Conservation (phyloP, 257 asterid genomes). For the Forsythia suspensa region DNA sequence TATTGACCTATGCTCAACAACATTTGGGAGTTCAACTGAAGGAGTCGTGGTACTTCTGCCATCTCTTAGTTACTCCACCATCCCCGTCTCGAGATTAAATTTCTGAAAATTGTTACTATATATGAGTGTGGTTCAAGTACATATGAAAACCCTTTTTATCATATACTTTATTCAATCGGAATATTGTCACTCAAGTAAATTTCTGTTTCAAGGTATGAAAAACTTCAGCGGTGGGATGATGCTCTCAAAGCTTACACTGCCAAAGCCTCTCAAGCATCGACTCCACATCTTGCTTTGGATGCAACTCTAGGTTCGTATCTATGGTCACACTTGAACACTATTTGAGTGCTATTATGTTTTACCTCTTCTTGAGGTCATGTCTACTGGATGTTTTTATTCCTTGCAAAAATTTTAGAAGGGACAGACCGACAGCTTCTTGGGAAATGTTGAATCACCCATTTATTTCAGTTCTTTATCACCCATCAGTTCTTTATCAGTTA, state of each 20-base stretch:
- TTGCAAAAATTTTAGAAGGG: constrained; percentile 8
- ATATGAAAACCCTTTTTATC: neutral
- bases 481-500: too few species aligned
- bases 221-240: constrained; percentile 98
- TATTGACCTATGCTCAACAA: constrained; percentile 91
- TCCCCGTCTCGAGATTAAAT: constrained; percentile 13
- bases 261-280: constrained; percentile 84
- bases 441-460: neutral
- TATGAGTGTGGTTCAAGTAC: constrained; percentile 4
- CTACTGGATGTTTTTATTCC: constrained; percentile 12
- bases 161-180: neutral
- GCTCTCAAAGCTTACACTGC: constrained; percentile 98
- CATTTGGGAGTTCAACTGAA: constrained; percentile 91
- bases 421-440: neutral
- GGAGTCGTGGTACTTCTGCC: constrained; percentile 80
- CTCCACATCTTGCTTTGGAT: constrained; percentile 73
- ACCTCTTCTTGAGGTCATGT: neutral
- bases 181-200: constrained; percentile 19
- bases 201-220: constrained; percentile 78
- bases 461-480: neutral
- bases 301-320: constrained; percentile 87
- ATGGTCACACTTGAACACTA: constrained; percentile 17
- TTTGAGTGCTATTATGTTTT: neutral
- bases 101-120: neutral
- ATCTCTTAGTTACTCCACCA: neutral